phyloP scores from a whole-genome alignment of 164 flowering plant species.

The Tinospora cordifolia region DNA sequence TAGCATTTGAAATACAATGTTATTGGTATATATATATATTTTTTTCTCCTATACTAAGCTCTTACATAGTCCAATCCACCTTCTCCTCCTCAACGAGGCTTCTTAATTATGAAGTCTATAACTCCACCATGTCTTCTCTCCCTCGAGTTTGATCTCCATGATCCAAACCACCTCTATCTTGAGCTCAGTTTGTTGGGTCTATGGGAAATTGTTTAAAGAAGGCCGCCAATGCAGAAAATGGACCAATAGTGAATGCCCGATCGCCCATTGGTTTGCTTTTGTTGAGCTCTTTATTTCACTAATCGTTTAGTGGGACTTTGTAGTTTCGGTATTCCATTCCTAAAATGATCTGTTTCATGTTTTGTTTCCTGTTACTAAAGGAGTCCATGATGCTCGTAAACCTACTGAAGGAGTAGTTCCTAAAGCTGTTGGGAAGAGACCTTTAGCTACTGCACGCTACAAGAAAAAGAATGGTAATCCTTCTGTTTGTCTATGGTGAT shows the following conservation, averaged over 20 bases:
- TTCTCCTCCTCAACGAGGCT: not conserved
- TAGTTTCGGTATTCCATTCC: not conserved
- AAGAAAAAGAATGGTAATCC: not conserved
- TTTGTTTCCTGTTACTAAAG: not conserved
- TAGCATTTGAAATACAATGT: not conserved
- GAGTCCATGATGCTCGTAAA: not conserved
- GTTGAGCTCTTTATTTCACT: not conserved
- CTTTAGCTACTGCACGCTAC: not conserved
- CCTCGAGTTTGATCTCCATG: too few species aligned
- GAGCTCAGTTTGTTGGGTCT: constrained; percentile 9
- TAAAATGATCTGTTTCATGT: not conserved
- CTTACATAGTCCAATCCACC: not conserved
- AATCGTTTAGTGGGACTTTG: not conserved
- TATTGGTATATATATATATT: too few species aligned
- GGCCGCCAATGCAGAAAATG: not conserved
- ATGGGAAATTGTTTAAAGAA: constrained; percentile 9
- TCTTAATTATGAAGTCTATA: not conserved
- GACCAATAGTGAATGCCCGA: not conserved
- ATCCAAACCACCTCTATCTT: not conserved
- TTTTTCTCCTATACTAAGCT: not conserved
- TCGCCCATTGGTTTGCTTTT: not conserved
- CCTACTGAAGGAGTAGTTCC: not conserved
- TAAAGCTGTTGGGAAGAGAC: not conserved
- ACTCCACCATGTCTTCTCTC: not conserved
- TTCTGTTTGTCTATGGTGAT: not conserved